Conservation (phyloP, 192 early-diverging fungal species). For the Jimgerdemannia lactiflua region DNA sequence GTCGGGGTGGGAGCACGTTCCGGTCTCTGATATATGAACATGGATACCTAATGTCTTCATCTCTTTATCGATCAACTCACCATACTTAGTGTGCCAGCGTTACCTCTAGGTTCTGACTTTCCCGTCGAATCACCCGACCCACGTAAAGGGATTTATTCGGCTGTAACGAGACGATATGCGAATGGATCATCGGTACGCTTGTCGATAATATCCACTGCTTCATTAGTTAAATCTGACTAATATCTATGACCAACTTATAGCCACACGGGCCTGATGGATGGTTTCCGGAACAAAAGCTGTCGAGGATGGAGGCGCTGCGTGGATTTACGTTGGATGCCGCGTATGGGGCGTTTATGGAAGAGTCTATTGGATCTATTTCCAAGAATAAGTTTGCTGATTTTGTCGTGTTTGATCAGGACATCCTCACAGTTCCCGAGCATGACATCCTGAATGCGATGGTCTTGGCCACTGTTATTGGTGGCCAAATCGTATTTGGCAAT, state of each 20-base stretch:
- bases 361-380: slow-evolving; percentile 45
- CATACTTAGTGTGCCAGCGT: slow-evolving; percentile 19
- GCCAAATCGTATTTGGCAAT: slow-evolving; percentile 10
- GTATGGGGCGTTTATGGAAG: slow-evolving; percentile 45
- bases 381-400: slow-evolving; percentile 53
- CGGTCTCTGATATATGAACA: too few species aligned
- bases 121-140: slow-evolving; percentile 52
- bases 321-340: slow-evolving; percentile 57
- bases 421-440: slow-evolving; percentile 28
- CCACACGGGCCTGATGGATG: slow-evolving; percentile 44
- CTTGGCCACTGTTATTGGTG: slow-evolving; percentile 21
- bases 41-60: too few species aligned
- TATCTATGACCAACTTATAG: slow-evolving; percentile 9
- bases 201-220: slow-evolving; percentile 8
- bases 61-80: background rate
- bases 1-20: too few species aligned
- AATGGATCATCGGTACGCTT: slow-evolving; percentile 38
- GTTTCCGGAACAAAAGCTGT: slow-evolving; percentile 36
- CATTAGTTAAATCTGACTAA: slow-evolving; percentile 21
- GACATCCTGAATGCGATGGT: slow-evolving; percentile 27
- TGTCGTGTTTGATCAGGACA: slow-evolving; percentile 45
- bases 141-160: slow-evolving; percentile 50
- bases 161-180: slow-evolving; percentile 43
- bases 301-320: slow-evolving; percentile 37
- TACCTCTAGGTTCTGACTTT: slow-evolving; percentile 54